Evolutionary conservation across 2,329 filamentous ascomycete species (phyloP), one percentile per base, ranked within the genome.

Genomic region (Albifimbria verrucaria): DNA sequence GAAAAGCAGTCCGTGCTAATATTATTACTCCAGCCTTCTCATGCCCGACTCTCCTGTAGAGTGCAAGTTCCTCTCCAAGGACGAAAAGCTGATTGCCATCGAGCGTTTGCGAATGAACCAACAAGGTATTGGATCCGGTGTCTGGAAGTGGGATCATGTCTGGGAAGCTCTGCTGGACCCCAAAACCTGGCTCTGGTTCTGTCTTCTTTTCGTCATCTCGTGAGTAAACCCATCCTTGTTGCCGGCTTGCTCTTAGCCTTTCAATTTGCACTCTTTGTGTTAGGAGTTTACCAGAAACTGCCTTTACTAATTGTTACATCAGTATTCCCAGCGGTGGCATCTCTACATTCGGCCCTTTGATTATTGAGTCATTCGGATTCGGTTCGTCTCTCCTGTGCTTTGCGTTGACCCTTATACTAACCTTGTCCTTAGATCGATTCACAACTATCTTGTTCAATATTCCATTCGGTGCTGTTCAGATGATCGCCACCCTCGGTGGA

Each of bases 21-120:
- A 25, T 7, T 9, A n/a, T n/a, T n/a, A n/a, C 3, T 7, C 7
- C 18, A 58, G 59, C 51, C 43, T 78, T 18, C 77, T 79, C 49
- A 83, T 88, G 75, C 86, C 86, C 0, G 85, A 88, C 58, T 85
- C 82, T 0, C 85, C 85, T 0, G 77, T 85, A 61, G 75, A 80
- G 21, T 77, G 82, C 1, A 80, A 77, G 20, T 86, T 85, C 48
- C 71, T 87, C 2, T 73, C 68, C 0, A 74, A 78, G 4, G 71
- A 79, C 15, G 83, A 87, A 45, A 84, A 80, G 52, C 60, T 83
- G 0, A 68, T 85, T 10, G 82, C 83, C 0, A 75, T 86, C 11
- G 82, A 86, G 60, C 72, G 82, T 45, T 62, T 82, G 12, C 68
- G 78, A 1, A 75, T 75, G 59, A 81, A 82, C 45, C 78, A 81